Evolutionary conservation across 1,284 basidiomycete genomes (phyloP).

Genomic region (Malassezia arunalokei): DNA sequence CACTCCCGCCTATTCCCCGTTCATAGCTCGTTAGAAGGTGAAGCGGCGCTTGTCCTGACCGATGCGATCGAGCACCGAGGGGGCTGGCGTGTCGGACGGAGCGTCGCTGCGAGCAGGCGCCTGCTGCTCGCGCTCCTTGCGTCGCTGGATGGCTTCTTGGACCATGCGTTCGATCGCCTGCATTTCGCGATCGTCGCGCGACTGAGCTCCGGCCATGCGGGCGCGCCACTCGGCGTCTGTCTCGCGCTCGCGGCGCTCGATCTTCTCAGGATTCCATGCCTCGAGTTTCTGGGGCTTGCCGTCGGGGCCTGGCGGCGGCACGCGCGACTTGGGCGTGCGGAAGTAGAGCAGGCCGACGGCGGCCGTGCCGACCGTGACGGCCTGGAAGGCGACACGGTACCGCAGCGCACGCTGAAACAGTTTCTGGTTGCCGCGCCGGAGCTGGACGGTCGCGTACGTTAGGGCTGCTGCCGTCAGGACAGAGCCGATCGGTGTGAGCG

Average conservation of each 20-base stretch:
- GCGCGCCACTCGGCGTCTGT: slow-evolving; percentile 3
- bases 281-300: slow-evolving; percentile 1
- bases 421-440: slow-evolving; percentile 36
- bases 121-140: slow-evolving; percentile 1
- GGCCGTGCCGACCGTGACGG: slow-evolving; percentile 38
- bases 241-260: not conserved
- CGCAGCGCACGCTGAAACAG: slow-evolving; percentile 40
- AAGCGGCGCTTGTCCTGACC: slow-evolving; percentile 14
- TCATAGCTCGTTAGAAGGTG: slow-evolving; percentile 1
- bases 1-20: not conserved
- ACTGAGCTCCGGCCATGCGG: slow-evolving; percentile 6
- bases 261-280: slow-evolving; percentile 13
- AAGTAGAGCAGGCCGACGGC: slow-evolving; percentile 32
- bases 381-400: slow-evolving; percentile 43
- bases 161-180: slow-evolving; percentile 10
- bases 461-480: slow-evolving; percentile 37
- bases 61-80: not conserved
- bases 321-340: slow-evolving; percentile 14
- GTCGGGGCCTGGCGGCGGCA: slow-evolving; percentile 21
- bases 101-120: not conserved
- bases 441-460: slow-evolving; percentile 32
- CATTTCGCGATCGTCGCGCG: slow-evolving; percentile 10
- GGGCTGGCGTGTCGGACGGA: not conserved
- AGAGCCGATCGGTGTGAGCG: slow-evolving; percentile 42
- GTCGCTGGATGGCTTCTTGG: not conserved